Conservation (phyloP, 192 early-diverging fungal species). For the Gigaspora rosea region DNA sequence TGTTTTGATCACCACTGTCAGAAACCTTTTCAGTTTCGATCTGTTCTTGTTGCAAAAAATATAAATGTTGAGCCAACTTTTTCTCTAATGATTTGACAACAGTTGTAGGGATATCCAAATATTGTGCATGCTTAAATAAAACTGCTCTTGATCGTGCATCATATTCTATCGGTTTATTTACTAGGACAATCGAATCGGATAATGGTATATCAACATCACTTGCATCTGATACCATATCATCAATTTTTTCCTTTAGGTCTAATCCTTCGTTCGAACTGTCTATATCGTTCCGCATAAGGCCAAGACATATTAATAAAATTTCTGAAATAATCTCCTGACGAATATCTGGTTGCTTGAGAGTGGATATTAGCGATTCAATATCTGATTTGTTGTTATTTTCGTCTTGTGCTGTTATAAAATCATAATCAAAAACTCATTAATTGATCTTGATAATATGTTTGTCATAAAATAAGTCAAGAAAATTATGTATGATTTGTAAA, state of each 20-base stretch:
- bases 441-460: no score
- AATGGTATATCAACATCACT: background rate
- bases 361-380: no score
- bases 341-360: conserved; percentile 1
- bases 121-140: conserved; percentile 43
- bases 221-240: background rate
- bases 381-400: no score
- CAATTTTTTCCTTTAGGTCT: conserved; percentile 16
- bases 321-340: conserved; percentile 20
- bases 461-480: no score
- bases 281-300: background rate
- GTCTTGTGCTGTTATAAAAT: no score
- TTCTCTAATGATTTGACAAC: conserved; percentile 47
- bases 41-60: conserved; percentile 48
- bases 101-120: conserved; percentile 34
- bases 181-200: background rate
- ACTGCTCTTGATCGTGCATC: conserved; percentile 54
- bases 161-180: conserved; percentile 45
- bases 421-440: no score
- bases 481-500: no score
- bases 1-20: conserved; percentile 29
- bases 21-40: conserved; percentile 34
- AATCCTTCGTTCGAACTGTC: background rate
- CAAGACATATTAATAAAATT: conserved; percentile 18
- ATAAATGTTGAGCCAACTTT: conserved; percentile 54